A percentile compares a stretch with the other conserved stretches of the same genome.
These are phyloP conservation scores for Calvatia gigantea DNA, from an alignment of 768 basidiomycete species.

Conservation along the genomic window DNA sequence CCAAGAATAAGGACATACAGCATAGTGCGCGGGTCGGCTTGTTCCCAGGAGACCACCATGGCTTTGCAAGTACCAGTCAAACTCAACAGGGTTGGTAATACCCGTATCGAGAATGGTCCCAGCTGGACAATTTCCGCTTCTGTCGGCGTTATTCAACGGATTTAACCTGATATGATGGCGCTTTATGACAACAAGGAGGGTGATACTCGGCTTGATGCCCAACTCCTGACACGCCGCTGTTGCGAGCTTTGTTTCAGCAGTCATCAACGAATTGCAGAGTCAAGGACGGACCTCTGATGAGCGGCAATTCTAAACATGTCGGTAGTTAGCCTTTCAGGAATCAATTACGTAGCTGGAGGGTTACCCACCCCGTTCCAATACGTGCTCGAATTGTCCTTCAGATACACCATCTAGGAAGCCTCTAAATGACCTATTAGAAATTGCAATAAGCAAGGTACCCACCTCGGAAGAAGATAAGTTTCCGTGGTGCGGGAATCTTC, in stretches of 20 bases:
- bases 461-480: conserved; percentile 73
- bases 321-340: not conserved
- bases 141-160: conserved; percentile 36
- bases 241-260: not conserved
- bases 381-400: conserved; percentile 45
- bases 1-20: conserved; percentile 11
- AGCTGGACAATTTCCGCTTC: conserved; percentile 69
- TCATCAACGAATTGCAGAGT: not conserved
- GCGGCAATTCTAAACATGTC: conserved; percentile 45
- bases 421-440: conserved; percentile 7
- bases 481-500: conserved; percentile 37
- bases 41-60: conserved; percentile 80
- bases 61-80: conserved; percentile 76
- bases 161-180: conserved; percentile 57
- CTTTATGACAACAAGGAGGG: conserved; percentile 78
- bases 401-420: conserved; percentile 43
- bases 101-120: conserved; percentile 76
- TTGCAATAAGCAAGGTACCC: conserved; percentile 17
- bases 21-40: conserved; percentile 49
- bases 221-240: conserved; percentile 62
- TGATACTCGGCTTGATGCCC: conserved; percentile 59
- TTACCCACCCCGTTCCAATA: conserved; percentile 51
- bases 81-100: conserved; percentile 67
- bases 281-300: conserved; percentile 47
- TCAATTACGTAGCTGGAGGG: not conserved